Conservation (phyloP, 768 basidiomycete genomes). For the Suillus plorans region DNA sequence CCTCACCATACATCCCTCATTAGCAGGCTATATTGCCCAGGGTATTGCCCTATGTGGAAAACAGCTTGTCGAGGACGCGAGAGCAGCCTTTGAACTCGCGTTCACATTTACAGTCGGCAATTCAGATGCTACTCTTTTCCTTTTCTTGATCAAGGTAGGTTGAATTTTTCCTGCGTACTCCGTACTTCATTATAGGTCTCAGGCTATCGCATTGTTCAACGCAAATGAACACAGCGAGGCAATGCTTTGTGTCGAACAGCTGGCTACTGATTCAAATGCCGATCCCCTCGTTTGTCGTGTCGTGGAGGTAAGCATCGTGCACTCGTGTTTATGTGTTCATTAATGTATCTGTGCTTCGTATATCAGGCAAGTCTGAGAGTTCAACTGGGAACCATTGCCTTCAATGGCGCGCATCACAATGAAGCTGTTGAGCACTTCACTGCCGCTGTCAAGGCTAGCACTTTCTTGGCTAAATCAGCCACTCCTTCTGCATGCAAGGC, state of each 20-base stretch:
- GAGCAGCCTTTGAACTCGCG: not conserved
- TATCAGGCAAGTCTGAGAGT: not conserved
- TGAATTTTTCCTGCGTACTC: not conserved
- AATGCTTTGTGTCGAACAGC: not conserved
- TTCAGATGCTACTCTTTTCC: not conserved
- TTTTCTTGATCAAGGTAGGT: not conserved
- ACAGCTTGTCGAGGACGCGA: not conserved
- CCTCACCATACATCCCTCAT: not conserved
- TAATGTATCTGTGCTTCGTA: not conserved
- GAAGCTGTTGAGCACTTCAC: not conserved
- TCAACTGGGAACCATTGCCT: not conserved
- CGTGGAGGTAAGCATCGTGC: not conserved
- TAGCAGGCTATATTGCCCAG: not conserved
- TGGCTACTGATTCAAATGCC: not conserved
- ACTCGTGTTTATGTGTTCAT: not conserved
- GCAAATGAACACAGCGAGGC: not conserved
- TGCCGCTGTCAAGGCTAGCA: not conserved
- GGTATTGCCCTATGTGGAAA: not conserved
- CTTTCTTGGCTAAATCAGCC: not conserved
- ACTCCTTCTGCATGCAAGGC: not conserved
- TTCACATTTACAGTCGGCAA: not conserved
- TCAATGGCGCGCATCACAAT: not conserved
- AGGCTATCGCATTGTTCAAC: not conserved
- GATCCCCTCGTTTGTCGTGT: not conserved
- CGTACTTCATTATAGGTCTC: not conserved